Base-by-base conservation (phyloP, 306 rosid genomes). In the Corylus americana region DNA sequence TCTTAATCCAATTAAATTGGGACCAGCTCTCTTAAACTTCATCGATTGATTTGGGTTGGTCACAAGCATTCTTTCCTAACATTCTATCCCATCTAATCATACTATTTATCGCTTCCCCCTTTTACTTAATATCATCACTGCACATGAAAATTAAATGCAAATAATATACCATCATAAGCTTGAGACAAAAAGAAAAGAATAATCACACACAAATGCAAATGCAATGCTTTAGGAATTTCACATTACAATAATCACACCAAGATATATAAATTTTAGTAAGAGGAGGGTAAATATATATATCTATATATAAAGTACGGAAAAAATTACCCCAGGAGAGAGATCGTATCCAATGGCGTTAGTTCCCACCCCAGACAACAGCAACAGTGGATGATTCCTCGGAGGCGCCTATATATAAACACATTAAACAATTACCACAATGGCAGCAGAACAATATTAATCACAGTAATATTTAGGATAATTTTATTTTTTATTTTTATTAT, bases 301-400 rank as follows among this genome's bases (percentile, higher is more conserved):
- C 22, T 22, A 0, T 5, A 55, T 6, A 61, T 17, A 16, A 53
- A 17, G 29, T 18, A 59, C 37, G 57, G 4, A 1, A 37, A 16
- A 54, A 22, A 11, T 76, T 77, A 95, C 99, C 93, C 42, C 93
- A 2, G 98, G 94, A 8, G 94, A 90, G 72, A 96, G 99, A 85
- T 96, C 99, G 69, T 96, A 93, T 75, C 99, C 99, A 83, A 96
- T 87, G 49, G 99, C 99, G 79, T 96, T 96, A 20, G 99, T 96
- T 71, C 97, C 99, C 77, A 96, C 97, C 31, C 99, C 99, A 1
- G 99, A 96, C 80, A 96, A 85, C 1, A 96, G 85, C 85, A 96
- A 74, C 77, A 96, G 81, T 48, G 99, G 98, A 48, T 89, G 99
- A 83, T 93, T 96, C 89, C 98, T 86, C 55, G 82, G 87, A 81